Base-by-base conservation (phyloP, 495 filamentous ascomycete species). In the Penicillium steckii region DNA sequence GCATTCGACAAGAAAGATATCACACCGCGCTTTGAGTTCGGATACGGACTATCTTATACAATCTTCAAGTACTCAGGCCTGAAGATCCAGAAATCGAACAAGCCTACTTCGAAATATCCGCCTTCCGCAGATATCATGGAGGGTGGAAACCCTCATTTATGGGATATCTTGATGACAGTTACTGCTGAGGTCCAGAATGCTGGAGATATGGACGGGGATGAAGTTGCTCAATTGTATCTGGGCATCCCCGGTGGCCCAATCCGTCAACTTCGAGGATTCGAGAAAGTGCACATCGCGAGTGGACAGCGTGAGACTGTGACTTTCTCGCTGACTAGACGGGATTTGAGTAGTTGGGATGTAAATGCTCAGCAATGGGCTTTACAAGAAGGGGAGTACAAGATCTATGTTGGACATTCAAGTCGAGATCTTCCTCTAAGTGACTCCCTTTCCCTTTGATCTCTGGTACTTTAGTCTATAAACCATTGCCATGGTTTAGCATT, bases 1-100 rank as follows among this genome's bases (percentile, higher is more conserved):
- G 85, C 85, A 67, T 94, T 90, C 68, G 89, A 95, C 58, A 77
- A 80, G 19, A 66, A 76, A 2, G 74, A 78, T 8, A 69, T 85
- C 22, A 64, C 73, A 3, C 84, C 87, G 0, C 76, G 85, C 0
- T 93, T 92, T 67, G 78, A 83, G 25, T 90, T 89, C 53, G 87
- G 86, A 12, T 87, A 79, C 45, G 87, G 87, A 0, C 65, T 89
- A 2, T 78, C 79, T 17, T 89, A 89, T 57, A 86, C 85, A 3
- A 82, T 72, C 0, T 90, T 88, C 60, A 48, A 64, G 8, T 85
- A 89, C 57, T 74, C 56, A 0, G 12, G 46, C 8, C 27, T 67
- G 23, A 23, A 35, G 9, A 21, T 60, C 7, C 24, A 52, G 18
- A 41, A 40, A 17, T 45, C 40, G 6, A 50, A 46, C 4, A 27